Evolutionary conservation across 306 rosid genomes (phyloP).

Genomic region (Malus sylvestris): DNA sequence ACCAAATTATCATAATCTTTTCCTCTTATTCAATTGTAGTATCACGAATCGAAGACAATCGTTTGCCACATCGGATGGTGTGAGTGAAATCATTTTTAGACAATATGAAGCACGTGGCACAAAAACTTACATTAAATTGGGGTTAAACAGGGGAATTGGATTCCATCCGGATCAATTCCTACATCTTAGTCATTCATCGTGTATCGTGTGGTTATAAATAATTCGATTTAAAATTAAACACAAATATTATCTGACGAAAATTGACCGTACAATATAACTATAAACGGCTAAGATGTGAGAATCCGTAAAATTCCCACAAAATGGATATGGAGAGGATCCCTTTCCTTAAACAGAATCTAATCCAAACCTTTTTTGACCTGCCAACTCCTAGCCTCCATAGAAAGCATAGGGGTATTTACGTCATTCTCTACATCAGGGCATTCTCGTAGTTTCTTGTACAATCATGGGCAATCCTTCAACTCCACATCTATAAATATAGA

Average conservation of each 20-base stretch:
- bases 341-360: too few relatives aligned
- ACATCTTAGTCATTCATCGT: too few relatives aligned
- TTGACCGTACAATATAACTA: too few relatives aligned
- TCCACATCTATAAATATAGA: slow-evolving; percentile 14
- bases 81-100: background rate
- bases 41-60: background rate
- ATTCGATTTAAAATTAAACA: too few relatives aligned
- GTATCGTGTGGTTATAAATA: too few relatives aligned
- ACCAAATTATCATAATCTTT: too few relatives aligned
- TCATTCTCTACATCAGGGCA: background rate
- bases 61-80: background rate
- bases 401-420: background rate
- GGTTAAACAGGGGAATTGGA: background rate
- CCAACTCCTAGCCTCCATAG: background rate
- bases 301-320: accelerated
- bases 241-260: too few relatives aligned
- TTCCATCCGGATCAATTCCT: accelerated
- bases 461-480: background rate
- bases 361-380: background rate
- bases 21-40: background rate
- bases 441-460: background rate
- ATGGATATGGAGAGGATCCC: too few relatives aligned
- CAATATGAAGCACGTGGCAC: background rate
- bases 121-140: background rate
- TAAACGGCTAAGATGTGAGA: accelerated